Conservation (phyloP, 805 yeast species). For the Lachancea kluyveri region DNA sequence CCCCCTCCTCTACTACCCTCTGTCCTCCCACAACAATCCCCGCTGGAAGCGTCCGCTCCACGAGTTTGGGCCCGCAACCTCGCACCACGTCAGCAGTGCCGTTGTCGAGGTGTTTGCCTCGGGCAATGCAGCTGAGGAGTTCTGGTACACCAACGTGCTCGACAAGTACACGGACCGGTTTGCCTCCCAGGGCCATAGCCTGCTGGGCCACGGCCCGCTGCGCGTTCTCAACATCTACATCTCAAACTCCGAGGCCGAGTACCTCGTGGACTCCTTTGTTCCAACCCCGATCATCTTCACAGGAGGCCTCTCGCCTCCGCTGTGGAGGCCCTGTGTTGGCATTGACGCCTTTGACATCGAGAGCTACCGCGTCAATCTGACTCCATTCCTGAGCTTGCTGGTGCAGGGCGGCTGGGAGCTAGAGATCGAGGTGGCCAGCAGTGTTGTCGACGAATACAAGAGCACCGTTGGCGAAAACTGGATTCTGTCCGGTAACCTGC, state of each 20-base stretch:
- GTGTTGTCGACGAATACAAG: constrained; percentile 34
- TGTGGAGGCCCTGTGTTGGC: constrained; percentile 80
- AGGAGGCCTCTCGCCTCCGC: constrained; percentile 74
- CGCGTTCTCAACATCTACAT: constrained; percentile 59
- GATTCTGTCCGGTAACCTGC: constrained; percentile 52
- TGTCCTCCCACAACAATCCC: constrained; percentile 26
- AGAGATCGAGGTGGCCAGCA: constrained; percentile 48
- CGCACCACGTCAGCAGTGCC: constrained; percentile 7
- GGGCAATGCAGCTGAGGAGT: constrained; percentile 78
- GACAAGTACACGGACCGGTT: constrained; percentile 43
- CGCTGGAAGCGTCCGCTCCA: constrained; percentile 21
- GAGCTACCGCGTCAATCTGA: constrained; percentile 62
- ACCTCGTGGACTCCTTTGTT: constrained; percentile 50
- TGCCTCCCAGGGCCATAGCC: constrained; percentile 32
- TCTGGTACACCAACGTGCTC: constrained; percentile 66
- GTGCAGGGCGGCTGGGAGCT: constrained; percentile 42
- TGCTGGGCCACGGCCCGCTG: constrained; percentile 64
- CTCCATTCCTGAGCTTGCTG: constrained; percentile 62
- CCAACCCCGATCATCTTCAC: constrained; percentile 75
- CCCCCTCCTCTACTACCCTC: constrained; percentile 44
- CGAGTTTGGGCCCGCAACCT: constrained; percentile 3
- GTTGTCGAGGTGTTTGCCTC: constrained; percentile 55
- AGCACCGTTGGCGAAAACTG: constrained; percentile 43
- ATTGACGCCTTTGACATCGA: constrained; percentile 68
- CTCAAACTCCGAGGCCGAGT: constrained; percentile 14